These are phyloP conservation scores for Inga oerstediana DNA, from an alignment of 306 rosid species.

Conservation along the genomic window DNA sequence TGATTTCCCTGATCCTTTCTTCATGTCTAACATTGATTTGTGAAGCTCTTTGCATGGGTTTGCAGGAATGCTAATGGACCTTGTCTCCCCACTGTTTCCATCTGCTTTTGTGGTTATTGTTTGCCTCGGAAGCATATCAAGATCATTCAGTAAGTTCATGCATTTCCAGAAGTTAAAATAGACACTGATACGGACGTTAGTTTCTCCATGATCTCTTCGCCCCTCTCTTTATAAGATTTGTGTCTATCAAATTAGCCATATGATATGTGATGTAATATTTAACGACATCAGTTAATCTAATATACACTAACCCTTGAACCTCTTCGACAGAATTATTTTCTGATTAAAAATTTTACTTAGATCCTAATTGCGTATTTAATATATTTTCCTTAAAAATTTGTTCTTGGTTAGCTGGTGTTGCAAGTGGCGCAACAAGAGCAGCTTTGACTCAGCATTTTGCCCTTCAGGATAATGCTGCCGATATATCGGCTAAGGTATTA, in stretches of 20 bases:
- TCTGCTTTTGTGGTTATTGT: slow-evolving; percentile 84
- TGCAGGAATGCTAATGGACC: slow-evolving; percentile 99
- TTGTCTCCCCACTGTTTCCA: slow-evolving; percentile 87
- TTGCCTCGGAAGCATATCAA: slow-evolving; percentile 92
- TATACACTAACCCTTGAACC: slow-evolving; percentile 7
- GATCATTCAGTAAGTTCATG: slow-evolving; percentile 93
- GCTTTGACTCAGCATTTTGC: slow-evolving; percentile 99
- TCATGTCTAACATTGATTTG: slow-evolving; percentile 27
- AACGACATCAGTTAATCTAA: slow-evolving; percentile 3
- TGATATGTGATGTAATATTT: background rate
- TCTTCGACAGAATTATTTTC: background rate
- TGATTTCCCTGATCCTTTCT: slow-evolving; percentile 19
- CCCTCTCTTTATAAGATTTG: background rate
- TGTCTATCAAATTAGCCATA: background rate
- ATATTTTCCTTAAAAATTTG: slow-evolving; percentile 25
- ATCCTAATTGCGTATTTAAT: slow-evolving; percentile 2
- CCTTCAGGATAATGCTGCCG: slow-evolving; percentile 58
- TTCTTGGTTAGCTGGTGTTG: slow-evolving; percentile 82
- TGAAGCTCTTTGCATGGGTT: slow-evolving; percentile 29
- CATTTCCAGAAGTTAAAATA: slow-evolving; percentile 10
- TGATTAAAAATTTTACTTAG: background rate
- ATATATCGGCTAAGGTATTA: slow-evolving; percentile 53
- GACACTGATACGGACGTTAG: background rate
- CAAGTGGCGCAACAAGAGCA: slow-evolving; percentile 99
- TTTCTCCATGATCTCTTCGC: slow-evolving; percentile 2